Evolutionary conservation across 225 moss, liverwort and hornwort genomes (phyloP).

Genomic region (Rhytidiadelphus loreus): DNA sequence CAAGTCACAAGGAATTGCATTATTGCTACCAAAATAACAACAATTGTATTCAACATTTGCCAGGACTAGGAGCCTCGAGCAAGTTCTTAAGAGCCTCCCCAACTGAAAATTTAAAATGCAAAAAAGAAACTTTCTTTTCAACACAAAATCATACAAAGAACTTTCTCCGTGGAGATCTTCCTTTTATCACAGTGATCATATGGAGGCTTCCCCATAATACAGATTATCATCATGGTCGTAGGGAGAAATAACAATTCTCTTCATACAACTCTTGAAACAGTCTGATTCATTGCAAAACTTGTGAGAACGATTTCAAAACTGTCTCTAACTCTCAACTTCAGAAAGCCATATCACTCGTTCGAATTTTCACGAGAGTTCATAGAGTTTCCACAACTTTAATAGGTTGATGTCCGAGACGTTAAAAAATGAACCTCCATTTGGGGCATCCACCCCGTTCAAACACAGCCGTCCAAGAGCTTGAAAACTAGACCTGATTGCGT

Average conservation of each 20-base stretch:
- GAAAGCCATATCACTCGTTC: not conserved
- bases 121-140: not conserved
- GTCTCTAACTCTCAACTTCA: not conserved
- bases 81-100: not conserved
- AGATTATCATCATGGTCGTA: not conserved
- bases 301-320: not conserved
- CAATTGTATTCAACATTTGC: not conserved
- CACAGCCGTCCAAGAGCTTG: not conserved
- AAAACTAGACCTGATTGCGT: slow-evolving; percentile 57
- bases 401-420: not conserved
- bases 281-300: not conserved
- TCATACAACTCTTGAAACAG: not conserved
- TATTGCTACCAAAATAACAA: not conserved
- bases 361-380: not conserved
- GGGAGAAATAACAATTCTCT: not conserved
- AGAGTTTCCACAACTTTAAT: not conserved
- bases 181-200: not conserved
- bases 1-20: not conserved
- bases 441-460: not conserved
- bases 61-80: not conserved
- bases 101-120: not conserved
- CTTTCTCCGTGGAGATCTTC: not conserved
- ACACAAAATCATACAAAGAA: no score
- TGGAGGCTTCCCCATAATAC: not conserved
- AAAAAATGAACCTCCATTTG: not conserved